A percentile compares a stretch with the other conserved stretches of the same genome.
phyloP scores from a whole-genome alignment of 2,329 filamentous ascomycete species.

The Apiospora pterosperma region DNA sequence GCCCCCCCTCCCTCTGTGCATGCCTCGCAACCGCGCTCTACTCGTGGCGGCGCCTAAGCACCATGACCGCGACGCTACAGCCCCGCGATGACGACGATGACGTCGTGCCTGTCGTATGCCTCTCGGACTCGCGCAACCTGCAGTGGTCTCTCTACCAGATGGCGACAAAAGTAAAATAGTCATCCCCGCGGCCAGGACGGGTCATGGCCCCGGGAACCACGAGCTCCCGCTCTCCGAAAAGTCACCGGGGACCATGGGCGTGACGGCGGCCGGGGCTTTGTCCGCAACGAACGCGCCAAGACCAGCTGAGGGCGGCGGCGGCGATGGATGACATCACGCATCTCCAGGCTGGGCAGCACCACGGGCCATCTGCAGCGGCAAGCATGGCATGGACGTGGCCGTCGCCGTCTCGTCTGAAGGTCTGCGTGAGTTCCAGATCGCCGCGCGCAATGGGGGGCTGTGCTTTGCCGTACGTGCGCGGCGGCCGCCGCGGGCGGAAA shows the following conservation, averaged over 20 bases:
- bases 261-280: too few relatives aligned
- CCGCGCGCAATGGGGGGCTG: slow-evolving; percentile 39
- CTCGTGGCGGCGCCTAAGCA: neutral
- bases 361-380: too few relatives aligned
- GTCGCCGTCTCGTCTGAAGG: slow-evolving; percentile 71
- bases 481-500: slow-evolving; percentile 26
- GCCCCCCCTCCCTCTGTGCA: neutral
- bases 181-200: too few relatives aligned
- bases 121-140: slow-evolving; percentile 66
- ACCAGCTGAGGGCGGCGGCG: too few relatives aligned
- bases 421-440: slow-evolving; percentile 32
- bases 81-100: neutral
- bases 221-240: neutral
- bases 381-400: slow-evolving; percentile 58
- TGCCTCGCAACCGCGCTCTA: neutral
- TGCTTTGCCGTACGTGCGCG: slow-evolving; percentile 61
- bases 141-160: slow-evolving; percentile 61
- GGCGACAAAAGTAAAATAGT: slow-evolving; percentile 61
- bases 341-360: too few relatives aligned
- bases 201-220: too few relatives aligned
- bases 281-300: too few relatives aligned
- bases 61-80: too few relatives aligned
- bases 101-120: slow-evolving; percentile 55
- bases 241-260: too few relatives aligned
- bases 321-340: too few relatives aligned